Evolutionary conservation across 2,329 filamentous ascomycete genomes (phyloP).

Genomic region (Phaeosphaeriaceae sp.): DNA sequence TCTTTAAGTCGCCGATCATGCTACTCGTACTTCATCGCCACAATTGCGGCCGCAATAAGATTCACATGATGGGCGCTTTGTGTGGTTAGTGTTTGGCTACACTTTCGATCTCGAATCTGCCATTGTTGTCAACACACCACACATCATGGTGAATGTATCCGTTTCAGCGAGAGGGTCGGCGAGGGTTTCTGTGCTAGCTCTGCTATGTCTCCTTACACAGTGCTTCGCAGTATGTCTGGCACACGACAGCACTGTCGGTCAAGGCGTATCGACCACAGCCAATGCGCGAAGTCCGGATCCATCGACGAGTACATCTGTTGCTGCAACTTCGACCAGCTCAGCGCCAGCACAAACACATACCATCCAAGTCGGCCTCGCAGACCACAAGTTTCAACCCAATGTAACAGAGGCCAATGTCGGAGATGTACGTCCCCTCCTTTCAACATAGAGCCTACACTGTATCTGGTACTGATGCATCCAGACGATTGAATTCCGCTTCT

Average conservation of each 20-base stretch:
- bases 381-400: slow-evolving; percentile 49
- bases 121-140: neutral
- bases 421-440: slow-evolving; percentile 35
- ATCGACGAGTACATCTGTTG: slow-evolving; percentile 8
- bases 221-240: slow-evolving; percentile 13
- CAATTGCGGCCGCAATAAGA: neutral
- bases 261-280: neutral
- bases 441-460: neutral
- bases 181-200: neutral
- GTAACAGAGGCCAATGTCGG: slow-evolving; percentile 46
- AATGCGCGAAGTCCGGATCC: neutral
- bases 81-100: neutral
- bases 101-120: neutral
- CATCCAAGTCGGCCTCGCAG: slow-evolving; percentile 47
- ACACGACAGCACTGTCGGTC: slow-evolving; percentile 6
- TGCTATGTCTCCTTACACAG: neutral
- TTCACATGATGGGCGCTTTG: neutral
- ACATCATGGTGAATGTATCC: neutral
- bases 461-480: too few species aligned
- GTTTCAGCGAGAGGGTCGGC: neutral
- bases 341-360: slow-evolving; percentile 35
- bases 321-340: slow-evolving; percentile 18
- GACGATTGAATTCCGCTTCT: slow-evolving; percentile 52
- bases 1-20: slow-evolving; percentile 5
- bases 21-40: slow-evolving; percentile 12